Evolutionary conservation across 2,329 filamentous ascomycete species (phyloP), one percentile per base, ranked within the genome.

Genomic region (Esteya vermicola): DNA sequence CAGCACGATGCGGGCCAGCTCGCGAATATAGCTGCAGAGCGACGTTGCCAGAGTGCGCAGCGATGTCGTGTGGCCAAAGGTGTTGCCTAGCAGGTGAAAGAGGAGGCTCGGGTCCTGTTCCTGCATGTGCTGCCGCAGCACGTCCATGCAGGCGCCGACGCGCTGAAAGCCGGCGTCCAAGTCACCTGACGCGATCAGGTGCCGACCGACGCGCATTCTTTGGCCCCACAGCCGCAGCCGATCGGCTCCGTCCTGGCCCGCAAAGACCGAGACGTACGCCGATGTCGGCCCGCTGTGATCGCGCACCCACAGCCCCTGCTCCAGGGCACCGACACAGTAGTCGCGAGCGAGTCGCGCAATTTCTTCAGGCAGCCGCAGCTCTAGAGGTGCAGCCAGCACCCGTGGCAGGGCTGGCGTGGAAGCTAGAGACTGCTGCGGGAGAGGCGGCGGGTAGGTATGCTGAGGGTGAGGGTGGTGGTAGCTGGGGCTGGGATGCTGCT

Each of bases 51-150:
- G 33, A 6, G 36, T 26, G 21, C 33, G 40, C 20, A 43, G 36
- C 14, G 33, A 33, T 18, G 36, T 16, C 21, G 42, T 42, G 36
- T 39, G 41, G 34, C 31, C 42, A 31, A 43, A 36, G 14, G 42
- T 45, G 39, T 42, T 44, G 39, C 33, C 36, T 9, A 46, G 41
- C 27, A 53, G 34, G 26, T 50, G 44, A 30, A 46, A 51, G 32
- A 54, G 45, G 21, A 53, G 40, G 7, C 47, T 33, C 16, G 44
- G 46, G 35, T 52, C 51, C 33, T 52, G 44, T 19, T 52, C 50
- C 12, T 36, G 38, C 23, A 54, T 34, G 31, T 51, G 42, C 43
- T 46, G 43, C 8, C 41, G 43, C 18, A 54, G 43, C 33, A 48
- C 39, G 40, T 54, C 51, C 36, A 54, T 44, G 32, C 46, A 43